Base-by-base conservation (phyloP, 2,329 filamentous ascomycete genomes). In the Epichloe aotearoae region DNA sequence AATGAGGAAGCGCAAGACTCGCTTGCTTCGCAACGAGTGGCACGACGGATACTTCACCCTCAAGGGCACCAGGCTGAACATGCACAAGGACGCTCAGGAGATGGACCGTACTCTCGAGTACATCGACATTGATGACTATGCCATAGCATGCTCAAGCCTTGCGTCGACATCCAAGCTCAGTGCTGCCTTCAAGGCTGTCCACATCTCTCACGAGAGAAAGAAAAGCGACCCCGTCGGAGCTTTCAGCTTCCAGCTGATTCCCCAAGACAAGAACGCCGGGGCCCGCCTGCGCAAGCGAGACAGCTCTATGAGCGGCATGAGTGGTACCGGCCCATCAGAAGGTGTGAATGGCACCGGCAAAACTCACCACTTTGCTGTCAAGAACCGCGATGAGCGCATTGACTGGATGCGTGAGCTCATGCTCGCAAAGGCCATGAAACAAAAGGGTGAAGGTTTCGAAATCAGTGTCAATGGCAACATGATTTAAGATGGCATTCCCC, bases 371-470 rank as follows among this genome's bases (percentile, higher is more conserved):
- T 97, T 97, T 64, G 88, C 91, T 0, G 91, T 96, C 58, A 85
- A 84, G 69, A 81, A 76, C 60, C 79, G 89, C 14, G 88, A 96
- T 62, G 87, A 96, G 64, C 79, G 91, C 54, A 96, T 97, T 61
- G 91, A 96, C 65, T 98, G 93, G 93, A 94, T 94, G 88, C 77
- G 88, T 50, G 88, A 94, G 75, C 72, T 94, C 54, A 94, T 94
- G 88, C 79, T 94, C 44, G 88, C 88, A 50, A 93, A 93, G 72
- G 88, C 88, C 17, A 72, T 88, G 64, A 86, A 83, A 73, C 84
- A 88, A 68, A 93, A 90, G 76, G 82, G 80, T 45, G 83, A 88
- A 59, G 88, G 88, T 17, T 91, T 85, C 59, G 85, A 90, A 69
- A 80, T 93, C 59, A 85, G 82, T 62, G 80, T 90, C 56, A 91